Conservation (phyloP, 306 rosid genomes). For the Pachyrhizus erosus region DNA sequence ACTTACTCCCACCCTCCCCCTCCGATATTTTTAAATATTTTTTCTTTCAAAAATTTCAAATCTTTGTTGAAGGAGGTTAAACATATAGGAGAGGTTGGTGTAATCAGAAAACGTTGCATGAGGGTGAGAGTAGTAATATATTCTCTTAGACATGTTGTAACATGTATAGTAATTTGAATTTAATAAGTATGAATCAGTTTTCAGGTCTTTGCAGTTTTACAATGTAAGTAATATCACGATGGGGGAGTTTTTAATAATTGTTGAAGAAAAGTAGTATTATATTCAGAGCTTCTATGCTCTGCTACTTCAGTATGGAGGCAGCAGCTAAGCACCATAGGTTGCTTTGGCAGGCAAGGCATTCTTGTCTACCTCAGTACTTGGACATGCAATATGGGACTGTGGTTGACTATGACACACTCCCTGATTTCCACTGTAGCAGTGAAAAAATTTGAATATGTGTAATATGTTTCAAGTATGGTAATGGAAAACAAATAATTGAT, state of each 20-base stretch:
- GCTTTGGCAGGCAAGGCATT: background rate
- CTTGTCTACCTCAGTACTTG: constrained; percentile 18
- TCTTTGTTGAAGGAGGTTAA: background rate
- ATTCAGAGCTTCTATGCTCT: constrained; percentile 15
- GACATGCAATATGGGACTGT: constrained; percentile 25
- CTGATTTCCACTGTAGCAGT: background rate
- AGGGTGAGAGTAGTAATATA: background rate
- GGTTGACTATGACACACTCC: background rate
- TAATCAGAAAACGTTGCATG: background rate
- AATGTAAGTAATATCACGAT: background rate
- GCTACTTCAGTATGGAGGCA: background rate
- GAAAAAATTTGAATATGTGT: background rate
- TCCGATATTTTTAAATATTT: background rate
- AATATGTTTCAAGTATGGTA: background rate
- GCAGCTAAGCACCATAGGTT: constrained; percentile 17
- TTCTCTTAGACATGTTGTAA: background rate
- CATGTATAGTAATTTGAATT: background rate
- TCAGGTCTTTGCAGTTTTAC: background rate
- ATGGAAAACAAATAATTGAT: background rate
- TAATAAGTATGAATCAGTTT: background rate
- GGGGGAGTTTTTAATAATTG: background rate
- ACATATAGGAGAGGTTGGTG: background rate
- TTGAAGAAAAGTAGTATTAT: background rate
- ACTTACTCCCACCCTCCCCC: too few species aligned
- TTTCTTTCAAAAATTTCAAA: background rate